phyloP scores from a whole-genome alignment of 2,329 filamentous ascomycete species.

The Paecilomyces variotii region DNA sequence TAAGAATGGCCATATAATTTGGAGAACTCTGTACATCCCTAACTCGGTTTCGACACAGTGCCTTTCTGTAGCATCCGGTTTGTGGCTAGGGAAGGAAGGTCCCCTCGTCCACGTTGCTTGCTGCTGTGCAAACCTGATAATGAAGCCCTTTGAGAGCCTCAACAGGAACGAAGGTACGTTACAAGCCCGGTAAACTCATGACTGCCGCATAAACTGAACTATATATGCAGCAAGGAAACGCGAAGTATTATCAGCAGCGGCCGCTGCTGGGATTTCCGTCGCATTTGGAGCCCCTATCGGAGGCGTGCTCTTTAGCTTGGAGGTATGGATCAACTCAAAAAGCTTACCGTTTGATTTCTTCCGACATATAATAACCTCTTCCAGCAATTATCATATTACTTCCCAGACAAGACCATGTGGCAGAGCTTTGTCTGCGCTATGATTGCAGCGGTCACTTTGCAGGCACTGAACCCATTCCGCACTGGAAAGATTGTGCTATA shows the following conservation, averaged over 20 bases:
- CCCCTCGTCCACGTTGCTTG: conserved; percentile 93
- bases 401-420: conserved; percentile 99
- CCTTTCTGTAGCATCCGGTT: conserved; percentile 81
- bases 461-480: conserved; percentile 87
- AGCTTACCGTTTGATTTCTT: neutral
- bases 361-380: neutral
- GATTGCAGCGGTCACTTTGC: conserved; percentile 91
- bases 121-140: conserved; percentile 89
- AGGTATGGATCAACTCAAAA: conserved; percentile 45
- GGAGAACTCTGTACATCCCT: conserved; percentile 11
- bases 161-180: conserved; percentile 73
- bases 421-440: conserved; percentile 98
- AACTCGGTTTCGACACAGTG: conserved; percentile 47
- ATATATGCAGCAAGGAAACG: conserved; percentile 66
- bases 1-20: conserved; percentile 33
- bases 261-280: conserved; percentile 85
- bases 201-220: conserved; percentile 6
- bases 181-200: neutral
- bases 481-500: conserved; percentile 94
- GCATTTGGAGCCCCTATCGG: conserved; percentile 92
- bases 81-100: conserved; percentile 96
- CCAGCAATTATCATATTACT: conserved; percentile 92
- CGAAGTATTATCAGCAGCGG: conserved; percentile 85
- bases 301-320: conserved; percentile 90
- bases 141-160: conserved; percentile 76